Percentiles rank a stretch among this genome's conserved stretches.
Evolutionary conservation across 1,284 basidiomycete genomes (phyloP).

Genomic region (Sparassis latifolia): DNA sequence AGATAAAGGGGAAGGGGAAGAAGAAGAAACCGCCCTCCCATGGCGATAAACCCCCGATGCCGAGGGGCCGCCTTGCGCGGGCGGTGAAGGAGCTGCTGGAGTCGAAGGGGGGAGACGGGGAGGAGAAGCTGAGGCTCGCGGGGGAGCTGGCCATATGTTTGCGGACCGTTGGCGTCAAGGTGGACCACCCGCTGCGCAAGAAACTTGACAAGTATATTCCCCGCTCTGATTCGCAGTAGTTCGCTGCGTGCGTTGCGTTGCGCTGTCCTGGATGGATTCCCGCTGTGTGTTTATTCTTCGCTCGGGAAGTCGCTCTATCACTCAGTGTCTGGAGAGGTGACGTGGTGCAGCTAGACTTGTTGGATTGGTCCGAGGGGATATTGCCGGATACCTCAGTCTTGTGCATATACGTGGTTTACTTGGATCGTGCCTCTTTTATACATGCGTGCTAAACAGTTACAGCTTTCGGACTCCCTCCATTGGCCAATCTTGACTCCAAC

Average conservation of each 20-base stretch:
- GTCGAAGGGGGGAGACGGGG: conserved; percentile 38
- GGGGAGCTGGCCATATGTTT: conserved; percentile 45
- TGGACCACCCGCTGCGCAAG: conserved; percentile 59
- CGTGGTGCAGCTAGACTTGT: too few relatives aligned
- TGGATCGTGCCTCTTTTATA: too few relatives aligned
- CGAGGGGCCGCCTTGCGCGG: conserved; percentile 60
- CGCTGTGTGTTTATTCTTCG: not conserved
- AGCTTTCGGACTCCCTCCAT: too few relatives aligned
- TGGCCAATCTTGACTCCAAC: too few relatives aligned
- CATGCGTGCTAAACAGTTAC: too few relatives aligned
- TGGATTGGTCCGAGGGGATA: too few relatives aligned
- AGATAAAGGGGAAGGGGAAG: conserved; percentile 44
- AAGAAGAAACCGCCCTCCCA: conserved; percentile 31
- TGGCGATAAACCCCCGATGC: conserved; percentile 32
- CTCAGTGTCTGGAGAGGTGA: too few relatives aligned
- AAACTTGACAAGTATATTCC: conserved; percentile 48
- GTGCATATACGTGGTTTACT: too few relatives aligned
- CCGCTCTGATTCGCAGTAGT: not conserved
- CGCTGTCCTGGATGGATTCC: not conserved
- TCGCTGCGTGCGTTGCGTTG: not conserved
- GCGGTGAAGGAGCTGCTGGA: conserved; percentile 60
- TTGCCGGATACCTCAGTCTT: too few relatives aligned
- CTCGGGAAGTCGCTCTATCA: too few relatives aligned
- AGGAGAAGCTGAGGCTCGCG: conserved; percentile 40
- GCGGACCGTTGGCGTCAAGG: conserved; percentile 47